Evolutionary conservation across 805 yeast species (phyloP).

Genomic region (Candida alai): DNA sequence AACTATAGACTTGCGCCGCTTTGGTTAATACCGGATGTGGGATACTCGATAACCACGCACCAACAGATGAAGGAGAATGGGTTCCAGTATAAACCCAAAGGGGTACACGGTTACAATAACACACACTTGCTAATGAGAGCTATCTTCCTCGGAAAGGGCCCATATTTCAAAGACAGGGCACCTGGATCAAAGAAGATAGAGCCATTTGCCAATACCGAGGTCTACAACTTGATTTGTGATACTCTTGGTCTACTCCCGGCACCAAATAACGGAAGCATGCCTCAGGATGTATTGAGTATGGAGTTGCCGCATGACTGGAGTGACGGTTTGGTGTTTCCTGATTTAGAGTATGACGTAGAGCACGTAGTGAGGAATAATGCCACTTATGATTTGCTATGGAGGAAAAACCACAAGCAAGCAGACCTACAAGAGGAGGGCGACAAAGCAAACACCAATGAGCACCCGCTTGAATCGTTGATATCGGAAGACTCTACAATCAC

Average conservation of each 20-base stretch:
- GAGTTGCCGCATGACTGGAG: slow-evolving; percentile 42
- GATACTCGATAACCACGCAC: slow-evolving; percentile 68
- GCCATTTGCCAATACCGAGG: slow-evolving; percentile 71
- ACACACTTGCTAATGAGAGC: slow-evolving; percentile 80
- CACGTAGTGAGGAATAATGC: slow-evolving; percentile 42
- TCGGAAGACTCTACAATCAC: slow-evolving; percentile 20
- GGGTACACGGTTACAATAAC: slow-evolving; percentile 84
- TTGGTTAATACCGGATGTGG: slow-evolving; percentile 81
- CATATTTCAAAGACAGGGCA: slow-evolving; percentile 50
- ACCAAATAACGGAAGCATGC: slow-evolving; percentile 63
- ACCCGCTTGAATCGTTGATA: slow-evolving; percentile 22
- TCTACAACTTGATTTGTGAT: slow-evolving; percentile 74
- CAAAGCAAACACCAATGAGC: slow-evolving; percentile 16
- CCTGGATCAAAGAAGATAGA: slow-evolving; percentile 31
- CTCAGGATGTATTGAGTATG: slow-evolving; percentile 13
- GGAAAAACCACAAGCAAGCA: slow-evolving; percentile 14
- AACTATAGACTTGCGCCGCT: slow-evolving; percentile 73
- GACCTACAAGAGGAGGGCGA: not conserved
- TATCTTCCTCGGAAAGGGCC: slow-evolving; percentile 75
- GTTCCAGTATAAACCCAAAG: slow-evolving; percentile 56
- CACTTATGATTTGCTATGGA: slow-evolving; percentile 48
- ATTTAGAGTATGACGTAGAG: slow-evolving; percentile 43
- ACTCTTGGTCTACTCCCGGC: slow-evolving; percentile 49
- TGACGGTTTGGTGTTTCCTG: slow-evolving; percentile 47
- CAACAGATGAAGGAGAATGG: slow-evolving; percentile 48